Evolutionary conservation across 192 early-diverging fungal species (phyloP), one percentile per base, ranked within the genome.

Genomic region (Bifiguratus adelaidae): DNA sequence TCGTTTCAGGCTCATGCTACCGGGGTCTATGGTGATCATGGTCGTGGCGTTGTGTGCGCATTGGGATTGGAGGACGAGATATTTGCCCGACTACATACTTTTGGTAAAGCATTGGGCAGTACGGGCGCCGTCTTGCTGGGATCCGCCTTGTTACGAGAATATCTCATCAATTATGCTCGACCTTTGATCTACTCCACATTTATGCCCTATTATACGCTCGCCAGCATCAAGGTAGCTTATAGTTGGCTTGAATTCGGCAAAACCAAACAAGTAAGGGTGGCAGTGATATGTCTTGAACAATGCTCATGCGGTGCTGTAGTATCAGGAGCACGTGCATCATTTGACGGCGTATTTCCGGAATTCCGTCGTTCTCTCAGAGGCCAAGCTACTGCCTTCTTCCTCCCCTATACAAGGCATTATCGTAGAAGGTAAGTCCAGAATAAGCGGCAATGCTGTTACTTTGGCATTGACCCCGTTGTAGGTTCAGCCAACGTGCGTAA

Each of bases 51-150:
- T 0, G 80, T 81, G 0, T 64, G 57, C 45, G 61, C 77, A 19
- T 51, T 86, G 9, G 76, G 77, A 9, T 49, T 91, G 29, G 73
- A 87, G 49, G 30, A 52, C 41, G 45, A 66, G 26, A 65, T 88
- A 7, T 87, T 85, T 76, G 86, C 82, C 3, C 67, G 86, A 24
- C 55, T 91, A 0, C 78, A 84, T 52, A 91, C 88, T 9, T 91
- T 91, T 63, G 84, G 88, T 25, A 91, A 91, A 47, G 83, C 81
- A 1, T 55, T 89, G 27, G 86, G 81, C 13, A 70, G 72, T 19
- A 87, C 87, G 53, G 88, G 88, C 83, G 88, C 86, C n/a, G 82
- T 72, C 13, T 61, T 91, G 16, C 56, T 89, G 24, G 77, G 88
- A 6, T 68, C 80, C 3, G 40, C 60, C 4, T 44, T 70, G 4